Base-by-base conservation (phyloP, 495 filamentous ascomycete genomes). In the Aspergillus wentii region DNA sequence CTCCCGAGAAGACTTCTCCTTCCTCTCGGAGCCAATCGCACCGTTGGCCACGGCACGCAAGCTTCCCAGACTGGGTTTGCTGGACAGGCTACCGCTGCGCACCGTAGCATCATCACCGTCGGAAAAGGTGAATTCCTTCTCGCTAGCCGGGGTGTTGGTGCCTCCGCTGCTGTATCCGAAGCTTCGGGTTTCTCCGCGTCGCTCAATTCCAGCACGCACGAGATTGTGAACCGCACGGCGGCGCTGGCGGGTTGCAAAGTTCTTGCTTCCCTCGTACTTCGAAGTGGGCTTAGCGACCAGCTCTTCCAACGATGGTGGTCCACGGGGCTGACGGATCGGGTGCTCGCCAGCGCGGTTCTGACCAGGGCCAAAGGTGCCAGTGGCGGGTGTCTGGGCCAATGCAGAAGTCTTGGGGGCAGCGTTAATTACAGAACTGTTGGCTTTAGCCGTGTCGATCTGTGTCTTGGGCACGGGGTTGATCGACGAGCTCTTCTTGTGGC, bases 181-280 rank as follows among this genome's bases (percentile, higher is more conserved):
- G 41, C 75, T 80, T 20, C 73, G 71, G 42, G 80, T 79, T 18
- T 75, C 74, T 25, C 69, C 74, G 47, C 90, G 86, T 38, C 92
- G 85, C 58, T 92, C 88, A 42, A 88, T 76, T 13, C 91, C 88
- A 40, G 90, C 90, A 46, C 87, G 86, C 33, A 96, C 85, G 32
- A 98, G 74, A 51, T 86, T 95, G 67, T 85, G 82, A 30, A 98
- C 80, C 11, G 94, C 94, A 49, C 83, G 85, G 44, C 91, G 89
- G 33, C 92, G 89, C 52, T 92, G 89, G 45, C 91, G 91, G 21
- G 88, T 83, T 14, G 86, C 83, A 62, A 99, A 99, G 66, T 99
- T 99, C 75, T 95, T 94, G 79, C 91, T 95, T 23, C 94, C 92
- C 52, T 95, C 91, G 46, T 92, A 82, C 64, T 89, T 95, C 30